Percentiles rank a stretch among this genome's conserved stretches.
These are phyloP conservation scores for Macroventuria anomochaeta DNA, from an alignment of 2,329 filamentous ascomycete species.

Conservation along the genomic window DNA sequence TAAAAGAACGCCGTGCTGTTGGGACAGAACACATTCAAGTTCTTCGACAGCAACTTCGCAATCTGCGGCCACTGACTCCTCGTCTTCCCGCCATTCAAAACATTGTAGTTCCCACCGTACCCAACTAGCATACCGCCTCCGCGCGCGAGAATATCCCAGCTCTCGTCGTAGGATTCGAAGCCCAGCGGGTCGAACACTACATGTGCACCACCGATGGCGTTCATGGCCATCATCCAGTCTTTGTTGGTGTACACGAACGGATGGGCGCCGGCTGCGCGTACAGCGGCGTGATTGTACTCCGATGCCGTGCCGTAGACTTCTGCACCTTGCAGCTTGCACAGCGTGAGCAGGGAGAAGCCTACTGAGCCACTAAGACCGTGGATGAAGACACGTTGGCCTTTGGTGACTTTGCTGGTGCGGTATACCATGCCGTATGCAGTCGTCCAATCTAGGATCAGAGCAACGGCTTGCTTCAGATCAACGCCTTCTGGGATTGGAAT, in stretches of 20 bases:
- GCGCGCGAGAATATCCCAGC: constrained; percentile 52
- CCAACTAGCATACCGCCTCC: constrained; percentile 48
- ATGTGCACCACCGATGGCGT: constrained; percentile 55
- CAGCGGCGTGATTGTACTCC: constrained; percentile 53
- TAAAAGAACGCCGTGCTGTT: constrained; percentile 39
- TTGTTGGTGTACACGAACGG: constrained; percentile 60
- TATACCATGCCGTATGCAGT: constrained; percentile 43
- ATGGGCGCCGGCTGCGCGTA: constrained; percentile 49
- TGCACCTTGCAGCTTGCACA: constrained; percentile 55
- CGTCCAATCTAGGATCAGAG: constrained; percentile 56
- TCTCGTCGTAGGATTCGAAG: constrained; percentile 60
- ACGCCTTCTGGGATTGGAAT: constrained; percentile 52
- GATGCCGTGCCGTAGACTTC: constrained; percentile 59
- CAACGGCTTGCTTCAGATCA: constrained; percentile 52
- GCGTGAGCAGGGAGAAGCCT: constrained; percentile 52
- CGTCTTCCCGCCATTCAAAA: constrained; percentile 29
- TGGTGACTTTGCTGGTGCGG: constrained; percentile 48
- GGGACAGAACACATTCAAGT: constrained; percentile 32
- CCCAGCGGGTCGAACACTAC: constrained; percentile 59
- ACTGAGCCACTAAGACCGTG: constrained; percentile 61
- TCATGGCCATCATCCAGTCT: constrained; percentile 57
- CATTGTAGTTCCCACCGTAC: constrained; percentile 35
- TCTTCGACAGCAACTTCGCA: constrained; percentile 35
- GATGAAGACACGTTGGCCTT: constrained; percentile 58
- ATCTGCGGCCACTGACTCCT: constrained; percentile 25